A percentile compares a stretch with the other conserved stretches of the same genome.
These are phyloP conservation scores for Trichoderma asperelloides DNA, from an alignment of 495 filamentous ascomycete species.

Conservation along the genomic window DNA sequence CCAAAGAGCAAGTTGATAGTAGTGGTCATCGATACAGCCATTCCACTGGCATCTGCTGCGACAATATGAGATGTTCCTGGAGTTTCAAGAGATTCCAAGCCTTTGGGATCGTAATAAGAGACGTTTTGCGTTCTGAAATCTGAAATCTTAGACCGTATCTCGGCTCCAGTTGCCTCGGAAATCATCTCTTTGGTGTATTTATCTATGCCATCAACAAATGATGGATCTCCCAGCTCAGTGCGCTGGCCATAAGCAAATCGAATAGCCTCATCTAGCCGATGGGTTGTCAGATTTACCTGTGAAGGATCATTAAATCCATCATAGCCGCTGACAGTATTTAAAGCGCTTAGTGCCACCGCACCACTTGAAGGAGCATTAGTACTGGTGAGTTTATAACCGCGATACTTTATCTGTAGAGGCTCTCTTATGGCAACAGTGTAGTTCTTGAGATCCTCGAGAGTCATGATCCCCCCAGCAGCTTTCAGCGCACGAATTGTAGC, in stretches of 20 bases:
- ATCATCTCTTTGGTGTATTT: conserved; percentile 59
- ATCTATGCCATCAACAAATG: conserved; percentile 54
- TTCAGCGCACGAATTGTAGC: conserved; percentile 57
- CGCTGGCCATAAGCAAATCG: conserved; percentile 69
- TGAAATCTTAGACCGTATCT: conserved; percentile 57
- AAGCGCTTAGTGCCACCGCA: conserved; percentile 50
- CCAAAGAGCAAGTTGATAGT: conserved; percentile 77
- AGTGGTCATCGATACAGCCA: conserved; percentile 60
- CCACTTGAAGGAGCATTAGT: conserved; percentile 63
- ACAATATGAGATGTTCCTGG: conserved; percentile 64
- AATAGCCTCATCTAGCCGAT: conserved; percentile 69
- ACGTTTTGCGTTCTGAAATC: conserved; percentile 55
- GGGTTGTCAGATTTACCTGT: conserved; percentile 55
- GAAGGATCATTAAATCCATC: conserved; percentile 42
- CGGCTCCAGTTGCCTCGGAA: conserved; percentile 42
- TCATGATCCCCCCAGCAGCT: conserved; percentile 64
- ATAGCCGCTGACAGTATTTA: conserved; percentile 67
- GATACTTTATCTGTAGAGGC: conserved; percentile 54
- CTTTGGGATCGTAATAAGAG: conserved; percentile 54
- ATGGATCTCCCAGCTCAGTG: conserved; percentile 61
- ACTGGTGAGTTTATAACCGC: conserved; percentile 54
- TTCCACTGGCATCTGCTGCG: conserved; percentile 51
- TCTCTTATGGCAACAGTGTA: conserved; percentile 57
- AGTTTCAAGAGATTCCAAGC: conserved; percentile 53
- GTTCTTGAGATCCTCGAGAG: conserved; percentile 58